Evolutionary conservation across 805 yeast species (phyloP).

Genomic region (Lipomyces yamadae): DNA sequence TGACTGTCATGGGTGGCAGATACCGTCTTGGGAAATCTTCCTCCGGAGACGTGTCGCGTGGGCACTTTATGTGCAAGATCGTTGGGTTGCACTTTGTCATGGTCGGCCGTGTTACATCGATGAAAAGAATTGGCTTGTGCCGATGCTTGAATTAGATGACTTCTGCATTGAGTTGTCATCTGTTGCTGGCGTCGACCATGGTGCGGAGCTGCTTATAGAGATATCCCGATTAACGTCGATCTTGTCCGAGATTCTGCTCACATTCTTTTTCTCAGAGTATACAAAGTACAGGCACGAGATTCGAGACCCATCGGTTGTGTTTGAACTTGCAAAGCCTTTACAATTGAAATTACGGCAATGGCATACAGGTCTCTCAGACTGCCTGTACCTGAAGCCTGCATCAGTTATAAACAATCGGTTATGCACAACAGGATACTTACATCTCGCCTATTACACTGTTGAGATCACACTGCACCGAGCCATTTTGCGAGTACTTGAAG

Average conservation of each 20-base stretch:
- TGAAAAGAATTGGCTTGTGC: slow-evolving; percentile 41
- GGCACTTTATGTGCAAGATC: slow-evolving; percentile 42
- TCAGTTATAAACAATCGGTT: slow-evolving; percentile 25
- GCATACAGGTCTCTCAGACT: slow-evolving; percentile 34
- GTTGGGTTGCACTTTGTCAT: slow-evolving; percentile 40
- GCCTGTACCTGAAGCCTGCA: slow-evolving; percentile 30
- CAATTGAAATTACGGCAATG: slow-evolving; percentile 32
- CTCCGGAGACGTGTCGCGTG: slow-evolving; percentile 42
- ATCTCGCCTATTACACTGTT: slow-evolving; percentile 34
- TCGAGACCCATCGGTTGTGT: slow-evolving; percentile 32
- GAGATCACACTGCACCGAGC: slow-evolving; percentile 36
- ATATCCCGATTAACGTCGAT: slow-evolving; percentile 33
- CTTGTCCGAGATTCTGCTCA: slow-evolving; percentile 35
- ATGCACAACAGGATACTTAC: slow-evolving; percentile 37
- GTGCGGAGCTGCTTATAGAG: slow-evolving; percentile 36
- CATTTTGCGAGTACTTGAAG: slow-evolving; percentile 34
- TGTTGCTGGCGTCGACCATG: slow-evolving; percentile 31
- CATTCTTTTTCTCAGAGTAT: slow-evolving; percentile 34
- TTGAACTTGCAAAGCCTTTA: slow-evolving; percentile 35
- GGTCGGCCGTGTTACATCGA: slow-evolving; percentile 40
- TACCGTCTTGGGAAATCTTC: slow-evolving; percentile 43
- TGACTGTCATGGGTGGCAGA: slow-evolving; percentile 41
- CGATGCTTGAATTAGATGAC: slow-evolving; percentile 39
- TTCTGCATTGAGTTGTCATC: slow-evolving; percentile 37
- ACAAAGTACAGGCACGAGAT: slow-evolving; percentile 34